phyloP scores from a whole-genome alignment of 192 early-diverging fungal species.

The Coemansia sp. region DNA sequence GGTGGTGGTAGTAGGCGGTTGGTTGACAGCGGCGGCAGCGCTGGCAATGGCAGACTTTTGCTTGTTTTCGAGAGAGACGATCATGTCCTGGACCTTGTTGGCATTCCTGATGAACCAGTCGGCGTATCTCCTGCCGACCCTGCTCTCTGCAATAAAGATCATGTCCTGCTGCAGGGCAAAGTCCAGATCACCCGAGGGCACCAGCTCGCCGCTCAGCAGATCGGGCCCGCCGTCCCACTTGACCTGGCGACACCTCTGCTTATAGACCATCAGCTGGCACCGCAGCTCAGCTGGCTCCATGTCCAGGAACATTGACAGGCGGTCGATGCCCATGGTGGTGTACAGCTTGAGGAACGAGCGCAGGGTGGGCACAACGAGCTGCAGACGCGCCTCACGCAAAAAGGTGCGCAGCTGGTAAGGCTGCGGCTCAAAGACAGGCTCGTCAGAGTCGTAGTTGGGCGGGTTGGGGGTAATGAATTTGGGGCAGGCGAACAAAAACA shows the following conservation, averaged over 20 bases:
- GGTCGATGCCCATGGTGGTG: slow-evolving; percentile 85
- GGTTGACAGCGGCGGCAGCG: slow-evolving; percentile 8
- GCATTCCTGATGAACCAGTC: slow-evolving; percentile 97
- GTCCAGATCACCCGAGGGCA: slow-evolving; percentile 80
- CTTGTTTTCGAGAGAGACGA: slow-evolving; percentile 35
- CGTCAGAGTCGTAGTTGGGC: slow-evolving; percentile 72
- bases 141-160: slow-evolving; percentile 92
- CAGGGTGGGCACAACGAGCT: slow-evolving; percentile 80
- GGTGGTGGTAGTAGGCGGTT: slow-evolving; percentile 2
- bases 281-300: slow-evolving; percentile 77
- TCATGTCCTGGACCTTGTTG: slow-evolving; percentile 71
- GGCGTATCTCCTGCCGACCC: slow-evolving; percentile 86
- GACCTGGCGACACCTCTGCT: slow-evolving; percentile 89
- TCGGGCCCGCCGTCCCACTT: slow-evolving; percentile 74
- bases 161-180: slow-evolving; percentile 93
- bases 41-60: slow-evolving; percentile 34
- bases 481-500: slow-evolving; percentile 88
- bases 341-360: slow-evolving; percentile 95
- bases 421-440: slow-evolving; percentile 55
- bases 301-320: slow-evolving; percentile 85
- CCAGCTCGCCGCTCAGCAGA: slow-evolving; percentile 81
- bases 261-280: slow-evolving; percentile 86
- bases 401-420: slow-evolving; percentile 85
- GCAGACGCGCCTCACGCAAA: slow-evolving; percentile 78
- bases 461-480: slow-evolving; percentile 92